These are phyloP conservation scores for Neoboletus subvelutipes DNA, from an alignment of 768 basidiomycete genomes.

Conservation along the genomic window DNA sequence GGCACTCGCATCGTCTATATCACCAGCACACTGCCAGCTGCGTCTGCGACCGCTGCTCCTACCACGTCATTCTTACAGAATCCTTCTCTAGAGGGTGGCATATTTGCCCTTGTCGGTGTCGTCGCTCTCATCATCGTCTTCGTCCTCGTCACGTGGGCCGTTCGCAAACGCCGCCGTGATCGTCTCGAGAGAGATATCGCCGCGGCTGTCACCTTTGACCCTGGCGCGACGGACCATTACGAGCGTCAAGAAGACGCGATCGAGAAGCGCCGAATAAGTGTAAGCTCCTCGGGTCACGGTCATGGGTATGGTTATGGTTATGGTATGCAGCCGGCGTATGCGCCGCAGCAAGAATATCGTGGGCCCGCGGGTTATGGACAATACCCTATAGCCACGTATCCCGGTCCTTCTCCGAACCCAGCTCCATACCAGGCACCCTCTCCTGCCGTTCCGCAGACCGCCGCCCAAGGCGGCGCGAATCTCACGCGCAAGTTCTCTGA, in stretches of 20 bases:
- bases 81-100: constrained; percentile 58
- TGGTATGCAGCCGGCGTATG: constrained; percentile 21
- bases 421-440: constrained; percentile 15
- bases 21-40: constrained; percentile 29
- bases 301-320: constrained; percentile 23
- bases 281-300: constrained; percentile 26
- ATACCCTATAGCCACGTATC: constrained; percentile 13
- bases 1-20: constrained; percentile 31
- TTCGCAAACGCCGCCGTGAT: constrained; percentile 50
- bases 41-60: constrained; percentile 23
- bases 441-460: constrained; percentile 9
- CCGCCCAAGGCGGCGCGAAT: constrained; percentile 28
- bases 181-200: constrained; percentile 35
- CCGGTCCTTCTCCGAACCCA: constrained; percentile 4
- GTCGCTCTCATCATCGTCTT: constrained; percentile 47
- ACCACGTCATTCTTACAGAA: constrained; percentile 57
- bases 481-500: constrained; percentile 36
- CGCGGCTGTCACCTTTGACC: constrained; percentile 57
- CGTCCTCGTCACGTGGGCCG: constrained; percentile 41
- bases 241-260: constrained; percentile 21
- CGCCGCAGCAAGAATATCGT: constrained; percentile 20
- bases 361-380: constrained; percentile 23
- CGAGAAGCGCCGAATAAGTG: constrained; percentile 25
- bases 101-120: constrained; percentile 55
- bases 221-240: constrained; percentile 26